phyloP scores from a whole-genome alignment of 1,139 yeast genomes.

The Geotrichum reessii region DNA sequence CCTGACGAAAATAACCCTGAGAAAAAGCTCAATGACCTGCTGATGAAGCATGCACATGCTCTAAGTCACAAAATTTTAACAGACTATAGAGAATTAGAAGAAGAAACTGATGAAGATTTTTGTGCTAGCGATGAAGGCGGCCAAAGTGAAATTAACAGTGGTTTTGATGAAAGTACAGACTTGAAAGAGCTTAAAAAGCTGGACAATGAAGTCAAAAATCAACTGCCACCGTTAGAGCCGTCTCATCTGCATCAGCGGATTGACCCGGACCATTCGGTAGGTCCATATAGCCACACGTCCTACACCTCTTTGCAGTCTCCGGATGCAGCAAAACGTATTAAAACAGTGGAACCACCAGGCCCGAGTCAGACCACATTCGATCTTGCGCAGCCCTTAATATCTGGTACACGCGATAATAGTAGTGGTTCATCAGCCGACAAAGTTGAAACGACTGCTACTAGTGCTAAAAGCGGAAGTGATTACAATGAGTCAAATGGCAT shows the following conservation, averaged over 20 bases:
- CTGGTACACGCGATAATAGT: not conserved
- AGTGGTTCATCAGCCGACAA: not conserved
- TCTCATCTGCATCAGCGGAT: not conserved
- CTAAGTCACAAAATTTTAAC: slow-evolving; percentile 3
- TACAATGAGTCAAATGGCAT: not conserved
- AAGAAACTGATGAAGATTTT: slow-evolving; percentile 4
- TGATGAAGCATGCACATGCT: slow-evolving; percentile 1
- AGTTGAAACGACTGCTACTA: not conserved
- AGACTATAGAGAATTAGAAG: slow-evolving; percentile 13
- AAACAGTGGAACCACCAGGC: not conserved
- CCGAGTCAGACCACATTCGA: not conserved
- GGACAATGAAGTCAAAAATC: not conserved
- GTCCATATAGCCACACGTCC: not conserved
- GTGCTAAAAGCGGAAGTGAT: not conserved
- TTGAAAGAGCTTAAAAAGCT: not conserved
- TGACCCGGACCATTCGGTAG: not conserved
- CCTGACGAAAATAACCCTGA: slow-evolving; percentile 4
- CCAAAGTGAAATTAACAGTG: not conserved
- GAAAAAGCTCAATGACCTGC: not conserved
- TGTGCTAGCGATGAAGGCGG: not conserved
- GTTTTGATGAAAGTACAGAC: not conserved
- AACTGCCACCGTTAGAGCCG: not conserved
- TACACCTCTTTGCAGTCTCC: not conserved
- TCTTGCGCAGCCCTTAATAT: not conserved
- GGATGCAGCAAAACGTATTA: not conserved